Evolutionary conservation across 129 eudicot species (phyloP).

Genomic region (Helichrysum umbraculigerum): DNA sequence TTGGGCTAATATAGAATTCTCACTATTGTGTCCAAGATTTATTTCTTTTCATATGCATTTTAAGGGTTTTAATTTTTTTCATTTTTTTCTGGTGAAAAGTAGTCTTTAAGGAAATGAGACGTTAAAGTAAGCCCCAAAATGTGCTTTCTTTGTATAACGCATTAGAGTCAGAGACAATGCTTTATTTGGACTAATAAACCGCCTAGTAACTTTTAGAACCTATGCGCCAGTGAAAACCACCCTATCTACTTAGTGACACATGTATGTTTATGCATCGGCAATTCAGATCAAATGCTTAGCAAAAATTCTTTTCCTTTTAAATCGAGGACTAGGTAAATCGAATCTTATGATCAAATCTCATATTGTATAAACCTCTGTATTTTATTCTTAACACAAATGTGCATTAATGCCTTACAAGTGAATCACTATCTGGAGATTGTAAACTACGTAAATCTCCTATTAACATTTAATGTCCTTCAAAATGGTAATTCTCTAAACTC

Average conservation of each 20-base stretch:
- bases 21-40: background rate
- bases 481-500: background rate
- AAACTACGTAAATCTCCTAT: background rate
- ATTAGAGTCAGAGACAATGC: background rate
- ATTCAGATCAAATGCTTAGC: background rate
- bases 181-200: slow-evolving; percentile 9
- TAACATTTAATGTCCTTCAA: background rate
- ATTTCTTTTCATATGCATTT: background rate
- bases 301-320: background rate
- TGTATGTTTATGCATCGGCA: slow-evolving; percentile 19
- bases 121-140: background rate
- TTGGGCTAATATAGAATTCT: background rate
- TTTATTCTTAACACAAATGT: background rate
- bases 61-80: no score
- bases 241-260: background rate
- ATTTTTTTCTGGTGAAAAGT: background rate
- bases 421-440: background rate
- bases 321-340: background rate
- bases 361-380: background rate
- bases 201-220: slow-evolving; percentile 3
- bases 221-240: slow-evolving; percentile 16
- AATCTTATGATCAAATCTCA: background rate
- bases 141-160: background rate
- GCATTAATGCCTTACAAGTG: background rate
- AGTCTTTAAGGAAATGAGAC: background rate